A percentile compares a stretch with the other conserved stretches of the same genome.
Conservation (phyloP, 192 early-diverging fungal species). For the Linnemannia schmuckeri region DNA sequence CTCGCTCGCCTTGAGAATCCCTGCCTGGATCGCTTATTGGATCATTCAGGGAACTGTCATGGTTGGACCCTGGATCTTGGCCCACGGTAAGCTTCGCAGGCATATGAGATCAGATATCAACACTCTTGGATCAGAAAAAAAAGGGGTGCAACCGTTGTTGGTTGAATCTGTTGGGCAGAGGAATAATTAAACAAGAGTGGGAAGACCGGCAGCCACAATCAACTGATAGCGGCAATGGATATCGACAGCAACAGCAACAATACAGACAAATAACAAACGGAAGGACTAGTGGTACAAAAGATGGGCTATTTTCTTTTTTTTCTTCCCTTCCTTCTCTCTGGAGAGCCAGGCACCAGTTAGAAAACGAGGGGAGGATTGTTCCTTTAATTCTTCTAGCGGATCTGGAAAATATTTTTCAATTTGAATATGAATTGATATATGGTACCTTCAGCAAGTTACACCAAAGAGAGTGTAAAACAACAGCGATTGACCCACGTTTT, state of each 20-base stretch:
- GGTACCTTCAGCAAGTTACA: no score
- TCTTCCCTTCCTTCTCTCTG: background rate
- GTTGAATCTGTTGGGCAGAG: background rate
- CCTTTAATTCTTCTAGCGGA: conserved; percentile 2
- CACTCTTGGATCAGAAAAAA: background rate
- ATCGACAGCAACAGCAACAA: background rate
- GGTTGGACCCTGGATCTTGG: conserved; percentile 92
- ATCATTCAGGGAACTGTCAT: conserved; percentile 84
- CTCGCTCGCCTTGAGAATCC: conserved; percentile 58
- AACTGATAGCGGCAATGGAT: background rate
- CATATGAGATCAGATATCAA: background rate
- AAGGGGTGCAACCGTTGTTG: background rate
- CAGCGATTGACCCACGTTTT: background rate
- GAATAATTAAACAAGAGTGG: no score
- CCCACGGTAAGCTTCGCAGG: conserved; percentile 66
- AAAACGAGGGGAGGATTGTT: background rate
- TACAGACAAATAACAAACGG: background rate
- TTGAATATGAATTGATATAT: background rate
- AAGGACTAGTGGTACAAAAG: background rate
- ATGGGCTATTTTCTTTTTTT: conserved; percentile 5
- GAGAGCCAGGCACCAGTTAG: background rate
- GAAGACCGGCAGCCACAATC: background rate
- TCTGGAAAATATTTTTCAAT: background rate
- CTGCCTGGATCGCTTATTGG: conserved; percentile 88
- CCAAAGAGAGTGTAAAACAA: background rate